A percentile compares a stretch with the other conserved stretches of the same genome.
Conservation (phyloP, 1,284 basidiomycete species). For the Ceratobasidium sp. region DNA sequence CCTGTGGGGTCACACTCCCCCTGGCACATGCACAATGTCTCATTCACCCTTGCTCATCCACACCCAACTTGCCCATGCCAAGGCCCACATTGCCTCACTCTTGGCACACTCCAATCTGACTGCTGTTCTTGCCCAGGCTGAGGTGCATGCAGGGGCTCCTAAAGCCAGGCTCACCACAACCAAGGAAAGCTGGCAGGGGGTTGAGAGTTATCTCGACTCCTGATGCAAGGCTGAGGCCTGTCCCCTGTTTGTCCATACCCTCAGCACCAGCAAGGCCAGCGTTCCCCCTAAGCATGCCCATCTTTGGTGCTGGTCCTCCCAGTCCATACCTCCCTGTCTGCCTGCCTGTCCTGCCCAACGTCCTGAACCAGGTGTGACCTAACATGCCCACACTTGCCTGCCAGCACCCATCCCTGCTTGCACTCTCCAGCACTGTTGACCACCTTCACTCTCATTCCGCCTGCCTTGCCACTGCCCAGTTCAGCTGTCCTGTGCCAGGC, state of each 20-base stretch:
- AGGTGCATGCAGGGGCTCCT: conserved; percentile 5
- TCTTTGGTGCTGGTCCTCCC: conserved; percentile 13
- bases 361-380: background rate
- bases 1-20: too few species aligned
- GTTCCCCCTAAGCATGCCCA: conserved; percentile 7
- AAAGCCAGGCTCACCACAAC: conserved; percentile 21
- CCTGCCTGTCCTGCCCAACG: conserved; percentile 15
- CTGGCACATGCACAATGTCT: too few species aligned
- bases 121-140: conserved; percentile 13
- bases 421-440: too few species aligned
- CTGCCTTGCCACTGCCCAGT: too few species aligned
- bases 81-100: conserved; percentile 17
- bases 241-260: background rate
- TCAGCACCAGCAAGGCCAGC: conserved; percentile 24
- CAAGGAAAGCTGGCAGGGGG: conserved; percentile 26
- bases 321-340: conserved; percentile 18
- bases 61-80: conserved; percentile 27
- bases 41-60: too few species aligned
- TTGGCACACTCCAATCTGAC: conserved; percentile 6
- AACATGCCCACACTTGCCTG: too few species aligned
- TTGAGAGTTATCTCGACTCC: conserved; percentile 20
- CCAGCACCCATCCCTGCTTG: too few species aligned
- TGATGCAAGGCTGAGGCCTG: conserved; percentile 16
- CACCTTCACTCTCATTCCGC: too few species aligned
- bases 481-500: too few species aligned